Percentiles rank a stretch among this genome's conserved stretches.
These are phyloP conservation scores for Leccinum incarnatum DNA, from an alignment of 768 basidiomycete species.

Conservation along the genomic window DNA sequence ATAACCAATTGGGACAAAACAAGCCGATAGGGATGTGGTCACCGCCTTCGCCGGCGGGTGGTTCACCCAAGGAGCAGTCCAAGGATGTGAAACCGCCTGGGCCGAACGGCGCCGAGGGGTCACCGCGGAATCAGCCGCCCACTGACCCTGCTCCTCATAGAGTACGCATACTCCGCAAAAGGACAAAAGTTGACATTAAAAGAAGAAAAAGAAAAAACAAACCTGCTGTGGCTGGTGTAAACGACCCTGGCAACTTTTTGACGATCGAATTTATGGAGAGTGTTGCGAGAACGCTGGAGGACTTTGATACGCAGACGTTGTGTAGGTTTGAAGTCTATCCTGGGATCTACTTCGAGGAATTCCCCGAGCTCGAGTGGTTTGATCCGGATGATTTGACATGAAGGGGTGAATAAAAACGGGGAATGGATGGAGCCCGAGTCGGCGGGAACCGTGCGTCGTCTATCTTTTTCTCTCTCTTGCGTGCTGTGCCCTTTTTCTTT, in stretches of 20 bases:
- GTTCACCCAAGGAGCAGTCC: slow-evolving; percentile 31
- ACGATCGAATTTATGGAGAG: slow-evolving; percentile 46
- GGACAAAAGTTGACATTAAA: too few relatives aligned
- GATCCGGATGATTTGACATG: slow-evolving; percentile 46
- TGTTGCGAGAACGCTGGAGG: slow-evolving; percentile 39
- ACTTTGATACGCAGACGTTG: slow-evolving; percentile 34
- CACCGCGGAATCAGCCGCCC: slow-evolving; percentile 41
- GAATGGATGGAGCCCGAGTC: neutral
- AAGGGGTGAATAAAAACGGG: slow-evolving; percentile 9
- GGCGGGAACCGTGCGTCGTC: slow-evolving; percentile 8
- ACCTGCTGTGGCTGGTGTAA: slow-evolving; percentile 15
- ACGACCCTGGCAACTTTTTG: slow-evolving; percentile 22
- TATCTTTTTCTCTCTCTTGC: neutral
- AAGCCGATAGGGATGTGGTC: slow-evolving; percentile 45
- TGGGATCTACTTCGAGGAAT: slow-evolving; percentile 62
- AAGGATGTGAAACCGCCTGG: slow-evolving; percentile 34
- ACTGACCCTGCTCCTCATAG: too few relatives aligned
- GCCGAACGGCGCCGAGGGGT: slow-evolving; percentile 34
- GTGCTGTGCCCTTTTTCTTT: neutral
- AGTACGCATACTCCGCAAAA: too few relatives aligned
- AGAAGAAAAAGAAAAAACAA: too few relatives aligned
- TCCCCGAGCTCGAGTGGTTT: slow-evolving; percentile 60
- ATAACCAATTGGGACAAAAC: slow-evolving; percentile 29
- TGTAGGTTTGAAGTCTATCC: slow-evolving; percentile 44
- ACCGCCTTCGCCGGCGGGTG: slow-evolving; percentile 51